A percentile compares a stretch with the other conserved stretches of the same genome.
Evolutionary conservation across 2,329 filamentous ascomycete species (phyloP).

Genomic region (Aspergillus transmontanensis): DNA sequence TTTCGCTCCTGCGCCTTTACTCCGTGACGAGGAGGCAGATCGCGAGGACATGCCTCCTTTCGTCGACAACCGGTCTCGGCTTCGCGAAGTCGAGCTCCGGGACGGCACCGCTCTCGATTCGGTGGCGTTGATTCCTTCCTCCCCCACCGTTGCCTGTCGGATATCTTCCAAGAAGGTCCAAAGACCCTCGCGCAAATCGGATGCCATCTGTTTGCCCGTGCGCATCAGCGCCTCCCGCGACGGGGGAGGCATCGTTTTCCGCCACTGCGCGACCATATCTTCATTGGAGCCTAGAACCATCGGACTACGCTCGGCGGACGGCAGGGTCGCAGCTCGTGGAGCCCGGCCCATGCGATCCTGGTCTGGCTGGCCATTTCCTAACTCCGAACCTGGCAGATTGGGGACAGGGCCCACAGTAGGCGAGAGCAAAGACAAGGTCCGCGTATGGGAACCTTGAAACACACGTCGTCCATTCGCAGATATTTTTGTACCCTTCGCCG

Average conservation of each 20-base stretch:
- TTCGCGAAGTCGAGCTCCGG: constrained; percentile 33
- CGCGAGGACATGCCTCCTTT: constrained; percentile 31
- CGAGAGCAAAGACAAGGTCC: constrained; percentile 82
- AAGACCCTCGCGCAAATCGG: constrained; percentile 84
- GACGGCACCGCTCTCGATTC: constrained; percentile 39
- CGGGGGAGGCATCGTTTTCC: constrained; percentile 45
- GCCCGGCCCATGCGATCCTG: constrained; percentile 36
- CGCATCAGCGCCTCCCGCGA: constrained; percentile 56
- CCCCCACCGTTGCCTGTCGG: constrained; percentile 90
- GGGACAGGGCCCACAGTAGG: constrained; percentile 41
- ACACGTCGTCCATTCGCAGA: constrained; percentile 58
- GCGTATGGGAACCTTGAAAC: constrained; percentile 66
- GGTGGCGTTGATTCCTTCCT: constrained; percentile 74
- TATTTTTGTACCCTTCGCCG: constrained; percentile 33
- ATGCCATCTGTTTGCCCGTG: constrained; percentile 75
- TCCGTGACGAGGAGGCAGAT: constrained; percentile 34
- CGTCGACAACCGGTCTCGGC: constrained; percentile 35
- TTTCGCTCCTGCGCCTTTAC: constrained; percentile 32
- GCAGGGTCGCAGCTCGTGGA: constrained; percentile 45
- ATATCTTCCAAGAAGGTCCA: constrained; percentile 97
- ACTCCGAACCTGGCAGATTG: constrained; percentile 21
- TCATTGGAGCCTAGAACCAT: constrained; percentile 30
- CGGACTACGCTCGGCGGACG: constrained; percentile 41
- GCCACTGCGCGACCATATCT: constrained; percentile 43
- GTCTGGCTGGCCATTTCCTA: constrained; percentile 16